Percentiles rank a stretch among this genome's conserved stretches.
Evolutionary conservation across 23 red algal genomes (phyloP).

Genomic region (Cyanidiococcus yangmingshanensis): DNA sequence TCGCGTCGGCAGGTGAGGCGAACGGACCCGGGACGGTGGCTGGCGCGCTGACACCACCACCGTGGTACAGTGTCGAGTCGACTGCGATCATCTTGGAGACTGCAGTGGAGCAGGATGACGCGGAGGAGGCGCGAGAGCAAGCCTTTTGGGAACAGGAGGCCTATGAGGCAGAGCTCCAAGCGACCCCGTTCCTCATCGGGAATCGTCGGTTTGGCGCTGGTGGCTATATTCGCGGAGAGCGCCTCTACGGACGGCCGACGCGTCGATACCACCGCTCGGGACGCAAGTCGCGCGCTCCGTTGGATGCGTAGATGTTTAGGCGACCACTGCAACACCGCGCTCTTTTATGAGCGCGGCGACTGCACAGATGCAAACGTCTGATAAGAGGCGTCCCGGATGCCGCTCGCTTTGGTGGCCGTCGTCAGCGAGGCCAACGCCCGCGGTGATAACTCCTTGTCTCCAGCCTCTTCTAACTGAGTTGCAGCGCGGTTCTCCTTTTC

Average conservation of each 20-base stretch:
- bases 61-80: not conserved
- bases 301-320: too few species aligned
- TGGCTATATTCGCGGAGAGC: constrained; percentile 1
- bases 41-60: not conserved
- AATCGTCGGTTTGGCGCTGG: constrained; percentile 12
- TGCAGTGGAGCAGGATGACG: not conserved
- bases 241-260: not conserved
- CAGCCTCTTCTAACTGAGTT: too few species aligned
- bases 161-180: not conserved
- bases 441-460: too few species aligned
- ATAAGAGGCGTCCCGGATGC: too few species aligned
- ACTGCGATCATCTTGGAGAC: not conserved
- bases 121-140: constrained; percentile 12
- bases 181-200: not conserved
- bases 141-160: constrained; percentile 19
- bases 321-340: too few species aligned
- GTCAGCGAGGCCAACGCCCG: too few species aligned
- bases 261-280: not conserved
- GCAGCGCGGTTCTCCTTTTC: not conserved
- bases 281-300: not conserved
- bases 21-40: not conserved
- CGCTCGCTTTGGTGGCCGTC: too few species aligned
- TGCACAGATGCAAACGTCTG: too few species aligned
- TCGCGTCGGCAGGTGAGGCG: not conserved
- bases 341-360: too few species aligned